phyloP scores from a whole-genome alignment of 1,139 yeast species.

The Sugiyamaella paludigena region DNA sequence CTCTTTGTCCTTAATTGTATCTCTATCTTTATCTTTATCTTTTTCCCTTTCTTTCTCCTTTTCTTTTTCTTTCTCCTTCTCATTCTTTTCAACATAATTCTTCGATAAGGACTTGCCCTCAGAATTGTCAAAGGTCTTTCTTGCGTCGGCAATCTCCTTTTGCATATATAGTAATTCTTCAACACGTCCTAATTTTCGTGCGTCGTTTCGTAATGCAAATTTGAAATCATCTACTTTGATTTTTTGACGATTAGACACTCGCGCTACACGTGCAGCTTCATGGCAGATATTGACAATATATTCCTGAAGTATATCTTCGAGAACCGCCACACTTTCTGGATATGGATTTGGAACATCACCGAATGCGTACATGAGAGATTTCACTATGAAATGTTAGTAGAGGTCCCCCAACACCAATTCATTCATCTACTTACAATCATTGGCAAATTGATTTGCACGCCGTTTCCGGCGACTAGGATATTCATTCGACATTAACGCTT shows the following conservation, averaged over 20 bases:
- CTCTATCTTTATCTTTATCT: constrained; percentile 1
- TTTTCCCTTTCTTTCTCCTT: constrained; percentile 14
- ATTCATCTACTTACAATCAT: constrained; percentile 34
- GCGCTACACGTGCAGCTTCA: constrained; percentile 54
- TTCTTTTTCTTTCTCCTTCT: constrained; percentile 27
- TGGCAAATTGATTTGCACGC: constrained; percentile 39
- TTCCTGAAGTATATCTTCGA: constrained; percentile 81
- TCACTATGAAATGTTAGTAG: constrained; percentile 35
- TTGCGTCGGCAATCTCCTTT: constrained; percentile 72
- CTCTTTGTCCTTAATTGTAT: neutral
- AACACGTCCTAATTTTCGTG: constrained; percentile 78
- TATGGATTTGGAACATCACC: constrained; percentile 83
- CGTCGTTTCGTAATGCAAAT: constrained; percentile 79
- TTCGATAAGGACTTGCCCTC: constrained; percentile 48
- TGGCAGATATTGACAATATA: constrained; percentile 69
- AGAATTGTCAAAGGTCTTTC: constrained; percentile 74
- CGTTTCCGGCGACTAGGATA: constrained; percentile 17
- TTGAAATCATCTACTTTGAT: constrained; percentile 85
- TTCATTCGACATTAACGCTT: constrained; percentile 10
- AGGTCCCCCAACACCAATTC: neutral
- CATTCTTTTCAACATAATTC: constrained; percentile 37
- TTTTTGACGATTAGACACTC: constrained; percentile 60
- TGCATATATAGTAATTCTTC: constrained; percentile 75
- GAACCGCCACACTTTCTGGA: constrained; percentile 69
- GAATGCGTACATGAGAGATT: constrained; percentile 73